These are phyloP conservation scores for Bacidia gigantensis DNA, from an alignment of 495 filamentous ascomycete species.

Conservation along the genomic window DNA sequence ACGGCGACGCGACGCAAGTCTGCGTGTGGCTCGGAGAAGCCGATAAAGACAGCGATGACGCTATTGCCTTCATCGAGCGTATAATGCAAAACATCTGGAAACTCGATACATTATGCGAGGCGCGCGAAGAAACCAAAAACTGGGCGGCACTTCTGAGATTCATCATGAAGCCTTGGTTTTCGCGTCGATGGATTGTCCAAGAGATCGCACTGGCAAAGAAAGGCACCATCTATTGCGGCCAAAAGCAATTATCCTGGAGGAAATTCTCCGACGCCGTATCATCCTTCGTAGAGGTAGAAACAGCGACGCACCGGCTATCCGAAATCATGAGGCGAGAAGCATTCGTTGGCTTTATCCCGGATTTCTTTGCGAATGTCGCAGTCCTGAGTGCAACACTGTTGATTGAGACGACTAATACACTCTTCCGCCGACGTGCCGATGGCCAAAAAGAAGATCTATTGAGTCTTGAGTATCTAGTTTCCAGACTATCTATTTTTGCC, in stretches of 20 bases:
- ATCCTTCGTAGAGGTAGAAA: not conserved
- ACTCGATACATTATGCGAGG: not conserved
- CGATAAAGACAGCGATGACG: too few species aligned
- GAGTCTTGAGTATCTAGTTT: not conserved
- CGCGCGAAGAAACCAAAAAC: too few species aligned
- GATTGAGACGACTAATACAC: not conserved
- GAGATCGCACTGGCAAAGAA: conserved; percentile 24
- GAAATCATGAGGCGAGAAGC: too few species aligned
- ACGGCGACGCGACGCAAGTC: too few species aligned
- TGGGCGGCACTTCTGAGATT: conserved; percentile 20
- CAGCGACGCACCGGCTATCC: too few species aligned
- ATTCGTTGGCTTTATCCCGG: not conserved
- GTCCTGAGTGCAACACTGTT: not conserved
- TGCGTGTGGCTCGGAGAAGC: too few species aligned
- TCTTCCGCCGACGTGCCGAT: not conserved
- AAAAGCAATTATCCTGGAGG: not conserved
- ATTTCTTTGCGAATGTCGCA: not conserved
- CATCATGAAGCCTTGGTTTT: conserved; percentile 26
- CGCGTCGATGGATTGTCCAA: conserved; percentile 26
- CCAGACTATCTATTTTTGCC: not conserved
- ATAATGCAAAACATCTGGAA: conserved; percentile 2
- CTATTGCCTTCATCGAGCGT: conserved; percentile 2
- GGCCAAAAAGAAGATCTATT: not conserved
- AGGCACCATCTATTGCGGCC: conserved; percentile 1
- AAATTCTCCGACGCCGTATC: not conserved